Conservation (phyloP, 129 eudicot genomes). For the Lonicera japonica region DNA sequence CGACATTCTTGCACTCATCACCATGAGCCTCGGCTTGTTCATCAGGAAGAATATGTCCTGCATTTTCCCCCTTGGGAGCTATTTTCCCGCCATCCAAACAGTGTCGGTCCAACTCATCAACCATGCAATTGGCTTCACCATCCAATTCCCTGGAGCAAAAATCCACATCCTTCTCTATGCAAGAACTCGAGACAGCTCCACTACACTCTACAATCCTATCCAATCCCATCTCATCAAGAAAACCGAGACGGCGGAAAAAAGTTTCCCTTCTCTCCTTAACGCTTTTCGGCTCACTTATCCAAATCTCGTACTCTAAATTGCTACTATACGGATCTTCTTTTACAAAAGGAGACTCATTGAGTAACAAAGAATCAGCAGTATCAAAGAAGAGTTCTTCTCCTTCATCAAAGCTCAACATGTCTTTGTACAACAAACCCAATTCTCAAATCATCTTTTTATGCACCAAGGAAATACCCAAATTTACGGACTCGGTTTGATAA, state of each 20-base stretch:
- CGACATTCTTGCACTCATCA: neutral
- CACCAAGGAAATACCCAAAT: conserved; percentile 4
- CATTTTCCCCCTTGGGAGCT: conserved; percentile 2
- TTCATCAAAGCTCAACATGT: conserved; percentile 33
- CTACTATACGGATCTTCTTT: conserved; percentile 11
- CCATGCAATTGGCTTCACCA: conserved; percentile 31
- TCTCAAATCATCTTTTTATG: neutral
- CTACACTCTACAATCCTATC: conserved; percentile 25
- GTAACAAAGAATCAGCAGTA: conserved; percentile 21
- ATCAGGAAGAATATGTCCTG: neutral
- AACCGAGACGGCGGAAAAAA: conserved; percentile 33
- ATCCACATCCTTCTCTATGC: conserved; percentile 12
- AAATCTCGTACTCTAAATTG: conserved; percentile 29
- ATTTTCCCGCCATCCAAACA: neutral
- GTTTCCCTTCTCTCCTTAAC: conserved; percentile 33
- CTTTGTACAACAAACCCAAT: conserved; percentile 28
- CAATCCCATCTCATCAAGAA: conserved; percentile 15
- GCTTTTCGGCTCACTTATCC: conserved; percentile 45
- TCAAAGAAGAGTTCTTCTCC: conserved; percentile 49
- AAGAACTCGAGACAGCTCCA: conserved; percentile 30
- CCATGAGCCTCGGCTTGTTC: conserved; percentile 3
- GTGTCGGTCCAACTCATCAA: conserved; percentile 23
- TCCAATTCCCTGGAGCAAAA: conserved; percentile 16
- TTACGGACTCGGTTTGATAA: conserved; percentile 11
- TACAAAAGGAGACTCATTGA: conserved; percentile 15